A percentile compares a stretch with the other conserved stretches of the same genome.
Evolutionary conservation across 2,329 filamentous ascomycete species (phyloP).

Genomic region (Xylaria sp.): DNA sequence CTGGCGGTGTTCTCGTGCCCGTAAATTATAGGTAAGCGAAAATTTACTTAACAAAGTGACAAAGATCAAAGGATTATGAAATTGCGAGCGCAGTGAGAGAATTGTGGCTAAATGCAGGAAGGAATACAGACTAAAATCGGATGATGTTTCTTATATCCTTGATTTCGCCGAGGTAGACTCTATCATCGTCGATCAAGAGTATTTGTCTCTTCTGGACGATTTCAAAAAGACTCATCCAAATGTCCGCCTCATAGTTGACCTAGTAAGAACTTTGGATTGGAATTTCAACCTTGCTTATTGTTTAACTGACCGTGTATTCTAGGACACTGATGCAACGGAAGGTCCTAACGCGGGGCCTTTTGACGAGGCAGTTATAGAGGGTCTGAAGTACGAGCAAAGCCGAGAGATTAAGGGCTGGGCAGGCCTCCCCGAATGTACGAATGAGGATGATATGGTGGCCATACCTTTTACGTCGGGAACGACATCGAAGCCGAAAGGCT

Average conservation of each 20-base stretch:
- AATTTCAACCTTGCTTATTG: neutral
- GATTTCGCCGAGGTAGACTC: constrained; percentile 85
- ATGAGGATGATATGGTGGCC: constrained; percentile 85
- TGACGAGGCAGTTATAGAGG: constrained; percentile 84
- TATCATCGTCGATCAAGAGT: constrained; percentile 90
- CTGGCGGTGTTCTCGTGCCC: constrained; percentile 80
- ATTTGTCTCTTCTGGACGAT: constrained; percentile 72
- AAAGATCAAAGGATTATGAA: neutral
- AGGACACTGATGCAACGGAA: constrained; percentile 82
- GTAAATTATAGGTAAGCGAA: constrained; percentile 61
- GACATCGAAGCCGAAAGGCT: constrained; percentile 90
- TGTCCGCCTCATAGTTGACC: constrained; percentile 80
- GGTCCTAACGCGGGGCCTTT: constrained; percentile 82
- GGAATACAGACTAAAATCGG: constrained; percentile 56
- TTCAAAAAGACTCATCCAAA: constrained; percentile 71
- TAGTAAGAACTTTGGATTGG: constrained; percentile 51
- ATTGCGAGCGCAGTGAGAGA: neutral
- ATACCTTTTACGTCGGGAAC: constrained; percentile 96
- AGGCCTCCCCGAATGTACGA: constrained; percentile 73
- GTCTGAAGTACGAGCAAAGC: constrained; percentile 76
- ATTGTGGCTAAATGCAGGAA: constrained; percentile 16
- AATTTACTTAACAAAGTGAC: neutral
- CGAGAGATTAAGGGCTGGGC: constrained; percentile 78
- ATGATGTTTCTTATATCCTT: constrained; percentile 93
- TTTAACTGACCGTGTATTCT: constrained; percentile 39